Conservation (phyloP, 108 stramenopile species). For the Nitzschia putrida region DNA sequence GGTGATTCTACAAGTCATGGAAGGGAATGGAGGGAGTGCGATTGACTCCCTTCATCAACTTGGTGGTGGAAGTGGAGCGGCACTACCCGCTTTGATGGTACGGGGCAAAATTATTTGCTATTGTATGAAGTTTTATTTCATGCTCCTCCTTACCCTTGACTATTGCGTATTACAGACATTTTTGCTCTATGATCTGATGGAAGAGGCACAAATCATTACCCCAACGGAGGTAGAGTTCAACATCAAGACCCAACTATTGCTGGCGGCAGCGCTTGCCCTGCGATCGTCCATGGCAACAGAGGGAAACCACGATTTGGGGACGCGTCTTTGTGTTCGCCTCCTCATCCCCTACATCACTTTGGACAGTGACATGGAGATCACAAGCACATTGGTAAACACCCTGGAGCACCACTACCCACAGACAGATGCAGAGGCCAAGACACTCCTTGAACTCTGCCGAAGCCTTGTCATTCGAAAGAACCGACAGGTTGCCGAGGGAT, state of each 20-base stretch:
- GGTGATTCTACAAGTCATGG: constrained; percentile 69
- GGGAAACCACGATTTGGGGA: constrained; percentile 56
- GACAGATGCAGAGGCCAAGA: constrained; percentile 67
- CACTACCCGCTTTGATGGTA: constrained; percentile 78
- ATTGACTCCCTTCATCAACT: constrained; percentile 49
- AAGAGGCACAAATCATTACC: constrained; percentile 55
- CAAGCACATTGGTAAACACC: constrained; percentile 55
- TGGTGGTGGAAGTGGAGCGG: constrained; percentile 79
- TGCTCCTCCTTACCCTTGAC: background rate
- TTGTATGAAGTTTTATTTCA: background rate
- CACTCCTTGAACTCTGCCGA: constrained; percentile 52
- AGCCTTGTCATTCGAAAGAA: constrained; percentile 52
- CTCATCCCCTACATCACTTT: constrained; percentile 62
- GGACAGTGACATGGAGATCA: constrained; percentile 52
- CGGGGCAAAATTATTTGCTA: constrained; percentile 14
- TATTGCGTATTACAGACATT: constrained; percentile 38
- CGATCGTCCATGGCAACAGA: constrained; percentile 70
- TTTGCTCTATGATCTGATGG: constrained; percentile 59
- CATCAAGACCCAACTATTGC: constrained; percentile 58
- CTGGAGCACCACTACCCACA: constrained; percentile 59
- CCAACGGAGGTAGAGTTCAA: constrained; percentile 8
- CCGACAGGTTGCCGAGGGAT: constrained; percentile 67
- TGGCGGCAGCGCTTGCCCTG: constrained; percentile 66
- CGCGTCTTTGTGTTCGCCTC: constrained; percentile 58
- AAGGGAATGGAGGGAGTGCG: constrained; percentile 63